Base-by-base conservation (phyloP, 345 rosid genomes). In the Pistacia integerrima region DNA sequence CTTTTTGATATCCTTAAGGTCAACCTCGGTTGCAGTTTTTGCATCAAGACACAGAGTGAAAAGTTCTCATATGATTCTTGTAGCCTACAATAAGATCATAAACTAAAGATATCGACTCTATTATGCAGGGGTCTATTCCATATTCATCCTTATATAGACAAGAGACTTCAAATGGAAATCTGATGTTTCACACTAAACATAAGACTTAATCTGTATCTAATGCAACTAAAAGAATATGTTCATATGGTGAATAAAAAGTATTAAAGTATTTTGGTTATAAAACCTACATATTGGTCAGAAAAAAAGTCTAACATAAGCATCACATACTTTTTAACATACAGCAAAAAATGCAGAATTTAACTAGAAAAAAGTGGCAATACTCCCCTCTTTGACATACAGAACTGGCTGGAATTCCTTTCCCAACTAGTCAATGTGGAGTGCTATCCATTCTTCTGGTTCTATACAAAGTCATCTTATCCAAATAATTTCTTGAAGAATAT, bases 1-100 rank as follows among this genome's bases (percentile, higher is more conserved):
- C 25, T 78, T 79, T 80, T 87, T 88, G 54, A 92, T 84, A 72
- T 84, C 87, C 55, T 65, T 79, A 6, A 66, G 64, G 36, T 78
- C 72, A 74, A 81, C 88, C 74, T 83, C 79, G 1, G 87, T 79
- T 33, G 97, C 92, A 63, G 81, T 82, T 77, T 78, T 85, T 41
- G 98, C 97, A 84, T 88, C 79, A 3, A 93, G 94, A 78, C 93
- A 92, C 65, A 87, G 60, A 25, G 84, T 73, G 76, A 94, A 92
- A 28, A 94, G 70, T 49, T 81, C 80, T 14, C 82, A 69, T 73
- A 90, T 54, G 72, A 85, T 51, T 2, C 80, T 74, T 66, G 83
- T 55, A 5, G 87, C 79, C 97, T 91, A 83, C 79, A 84, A 65
- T 57, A 22, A 36, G 44, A 57, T 74, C 67, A 48, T 28, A 55